phyloP scores from a whole-genome alignment of 768 basidiomycete genomes.

The Lentinula aciculospora region DNA sequence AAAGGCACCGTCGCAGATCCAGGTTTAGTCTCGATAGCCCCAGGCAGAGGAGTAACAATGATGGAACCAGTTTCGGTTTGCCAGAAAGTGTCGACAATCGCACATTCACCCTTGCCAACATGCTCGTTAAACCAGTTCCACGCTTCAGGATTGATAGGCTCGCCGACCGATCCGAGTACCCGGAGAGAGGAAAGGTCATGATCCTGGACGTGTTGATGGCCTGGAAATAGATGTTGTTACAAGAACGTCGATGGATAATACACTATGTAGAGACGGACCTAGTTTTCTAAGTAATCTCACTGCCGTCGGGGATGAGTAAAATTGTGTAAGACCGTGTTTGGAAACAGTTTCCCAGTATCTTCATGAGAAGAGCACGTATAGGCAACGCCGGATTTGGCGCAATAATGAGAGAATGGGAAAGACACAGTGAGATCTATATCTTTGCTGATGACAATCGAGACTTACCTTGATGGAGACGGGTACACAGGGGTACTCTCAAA shows the following conservation, averaged over 20 bases:
- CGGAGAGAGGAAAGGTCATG: slow-evolving; percentile 81
- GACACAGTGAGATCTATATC: neutral
- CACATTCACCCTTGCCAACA: slow-evolving; percentile 83
- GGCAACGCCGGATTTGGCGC: neutral
- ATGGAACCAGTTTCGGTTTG: slow-evolving; percentile 94
- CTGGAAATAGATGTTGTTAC: slow-evolving; percentile 41
- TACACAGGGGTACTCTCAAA: slow-evolving; percentile 98
- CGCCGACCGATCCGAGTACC: slow-evolving; percentile 89
- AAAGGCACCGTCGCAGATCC: slow-evolving; percentile 97
- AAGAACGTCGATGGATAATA: neutral
- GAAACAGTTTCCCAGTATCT: slow-evolving; percentile 96
- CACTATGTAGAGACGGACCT: slow-evolving; percentile 16
- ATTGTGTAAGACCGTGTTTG: slow-evolving; percentile 90
- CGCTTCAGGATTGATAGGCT: slow-evolving; percentile 98
- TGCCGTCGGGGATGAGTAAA: slow-evolving; percentile 93
- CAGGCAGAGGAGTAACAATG: slow-evolving; percentile 92
- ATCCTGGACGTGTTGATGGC: slow-evolving; percentile 77
- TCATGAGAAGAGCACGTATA: neutral
- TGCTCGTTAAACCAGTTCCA: slow-evolving; percentile 99
- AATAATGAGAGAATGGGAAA: neutral
- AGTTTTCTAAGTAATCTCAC: slow-evolving; percentile 75
- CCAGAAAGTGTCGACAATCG: slow-evolving; percentile 93
- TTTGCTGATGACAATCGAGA: neutral
- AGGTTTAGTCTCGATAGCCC: slow-evolving; percentile 93
- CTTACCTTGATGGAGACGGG: slow-evolving; percentile 71